Evolutionary conservation across 2,329 filamentous ascomycete species (phyloP).

Genomic region (Pestalotiopsis sp.): DNA sequence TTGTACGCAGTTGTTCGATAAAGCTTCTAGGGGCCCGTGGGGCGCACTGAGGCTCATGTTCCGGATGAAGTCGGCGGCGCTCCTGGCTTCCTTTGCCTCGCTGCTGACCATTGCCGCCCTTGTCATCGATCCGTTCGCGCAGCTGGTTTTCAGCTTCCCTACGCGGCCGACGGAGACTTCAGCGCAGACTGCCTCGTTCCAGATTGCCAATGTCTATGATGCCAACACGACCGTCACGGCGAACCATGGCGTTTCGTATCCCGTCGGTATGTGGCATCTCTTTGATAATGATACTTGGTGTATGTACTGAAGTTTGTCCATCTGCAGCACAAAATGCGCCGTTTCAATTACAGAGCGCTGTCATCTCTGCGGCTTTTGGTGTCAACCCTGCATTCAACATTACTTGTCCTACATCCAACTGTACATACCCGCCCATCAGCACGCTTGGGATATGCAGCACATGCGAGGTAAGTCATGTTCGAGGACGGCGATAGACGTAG

Average conservation of each 20-base stretch:
- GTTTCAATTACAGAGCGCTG: conserved; percentile 6
- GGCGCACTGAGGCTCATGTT: conserved; percentile 12
- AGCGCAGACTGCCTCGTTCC: not conserved
- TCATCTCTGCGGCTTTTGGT: conserved; percentile 7
- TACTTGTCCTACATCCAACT: conserved; percentile 6
- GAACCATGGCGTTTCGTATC: not conserved
- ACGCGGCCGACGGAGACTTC: conserved; percentile 3
- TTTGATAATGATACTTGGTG: not conserved
- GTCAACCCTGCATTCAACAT: not conserved
- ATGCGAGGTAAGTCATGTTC: not conserved
- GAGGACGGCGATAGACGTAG: too few species aligned
- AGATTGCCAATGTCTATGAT: conserved; percentile 10
- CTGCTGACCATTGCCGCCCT: conserved; percentile 13
- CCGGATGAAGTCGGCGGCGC: conserved; percentile 11
- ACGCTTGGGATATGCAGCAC: conserved; percentile 2
- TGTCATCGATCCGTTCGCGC: conserved; percentile 16
- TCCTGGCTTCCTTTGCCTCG: conserved; percentile 13
- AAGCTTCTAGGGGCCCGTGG: conserved; percentile 10
- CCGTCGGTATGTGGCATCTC: not conserved
- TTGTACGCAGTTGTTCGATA: conserved; percentile 7
- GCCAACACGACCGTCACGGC: not conserved
- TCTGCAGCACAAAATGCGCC: conserved; percentile 1
- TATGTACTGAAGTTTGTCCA: not conserved
- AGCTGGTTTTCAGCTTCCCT: conserved; percentile 16
- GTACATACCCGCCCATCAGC: conserved; percentile 4